Evolutionary conservation across 768 basidiomycete species (phyloP), one percentile per base, ranked within the genome.

Genomic region (Zangia roseola): DNA sequence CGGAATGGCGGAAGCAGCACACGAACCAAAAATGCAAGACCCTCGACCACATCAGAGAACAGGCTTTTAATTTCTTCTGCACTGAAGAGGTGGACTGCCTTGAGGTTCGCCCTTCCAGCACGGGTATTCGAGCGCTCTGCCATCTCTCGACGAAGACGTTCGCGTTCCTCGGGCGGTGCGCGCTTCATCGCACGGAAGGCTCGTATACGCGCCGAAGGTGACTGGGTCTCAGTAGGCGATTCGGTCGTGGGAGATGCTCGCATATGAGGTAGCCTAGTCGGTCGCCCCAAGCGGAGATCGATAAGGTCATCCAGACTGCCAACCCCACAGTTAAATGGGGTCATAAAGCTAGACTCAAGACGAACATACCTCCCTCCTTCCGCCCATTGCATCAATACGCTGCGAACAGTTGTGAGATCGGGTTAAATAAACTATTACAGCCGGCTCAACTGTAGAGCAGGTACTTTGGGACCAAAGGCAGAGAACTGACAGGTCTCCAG

Each of bases 371-470:
- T 83, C 54, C 91, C 91, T 7, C 86, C 89, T 74, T 94, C 90
- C 0, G 91, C 91, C 88, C 88, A 94, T 72, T 93, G 89, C 92
- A 94, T 94, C 20, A 94, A 71, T 10, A 93, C 83, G 56, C 90
- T 92, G 28, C 8, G 23, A 19, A 26, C 19, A 17, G 5, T 9
- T 25, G 47, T 57, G 31, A 57, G 43, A 24, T n/a, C 8, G 6
- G 3, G 19, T 20, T 7, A 43, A 5, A 26, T 33, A 19, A 41
- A 6, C 9, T 1, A 13, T 4, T 8, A 17, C 20, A 2, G 28
- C 40, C 10, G 5, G 71, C 86, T 69, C 57, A 66, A 91, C 90
- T 94, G 90, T 31, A 97, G 68, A 1, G 94, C 88, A 5, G 91
- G 92, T 21, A 97, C 83, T 57, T 83, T 82, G 0, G 91, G 91